These are phyloP conservation scores for Perkinsus chesapeaki DNA, from an alignment of 169 alveolate species.

Conservation along the genomic window DNA sequence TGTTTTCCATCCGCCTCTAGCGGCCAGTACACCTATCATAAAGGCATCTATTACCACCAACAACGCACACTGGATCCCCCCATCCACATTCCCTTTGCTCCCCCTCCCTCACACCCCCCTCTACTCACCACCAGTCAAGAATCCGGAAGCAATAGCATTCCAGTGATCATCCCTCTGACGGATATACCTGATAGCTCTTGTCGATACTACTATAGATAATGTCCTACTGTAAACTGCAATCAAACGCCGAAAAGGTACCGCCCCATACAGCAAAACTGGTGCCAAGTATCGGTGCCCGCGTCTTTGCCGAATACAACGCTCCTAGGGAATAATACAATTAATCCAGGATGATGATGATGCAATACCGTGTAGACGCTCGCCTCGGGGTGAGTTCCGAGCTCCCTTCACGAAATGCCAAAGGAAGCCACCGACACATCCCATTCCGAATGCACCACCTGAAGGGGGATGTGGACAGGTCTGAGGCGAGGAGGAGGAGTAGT, in stretches of 20 bases:
- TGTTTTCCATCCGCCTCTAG: slow-evolving; percentile 42
- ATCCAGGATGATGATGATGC: slow-evolving; percentile 22
- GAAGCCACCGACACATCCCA: slow-evolving; percentile 91
- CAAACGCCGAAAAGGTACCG: slow-evolving; percentile 85
- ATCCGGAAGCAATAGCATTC: slow-evolving; percentile 88
- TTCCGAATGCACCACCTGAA: slow-evolving; percentile 90
- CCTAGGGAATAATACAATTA: slow-evolving; percentile 34
- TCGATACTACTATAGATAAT: neutral
- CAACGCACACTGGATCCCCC: too few species aligned
- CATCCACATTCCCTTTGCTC: slow-evolving; percentile 33
- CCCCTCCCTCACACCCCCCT: slow-evolving; percentile 52
- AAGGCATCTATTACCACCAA: neutral
- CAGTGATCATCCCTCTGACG: slow-evolving; percentile 88
- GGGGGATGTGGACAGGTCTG: neutral
- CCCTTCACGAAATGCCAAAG: slow-evolving; percentile 85
- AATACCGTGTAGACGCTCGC: slow-evolving; percentile 29
- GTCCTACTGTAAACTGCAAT: slow-evolving; percentile 72
- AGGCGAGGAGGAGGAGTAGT: neutral
- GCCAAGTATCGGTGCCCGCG: slow-evolving; percentile 87
- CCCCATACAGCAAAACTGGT: slow-evolving; percentile 94
- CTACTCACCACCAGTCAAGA: slow-evolving; percentile 82
- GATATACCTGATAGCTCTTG: slow-evolving; percentile 19
- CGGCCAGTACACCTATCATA: slow-evolving; percentile 16
- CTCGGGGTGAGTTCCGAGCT: slow-evolving; percentile 79
- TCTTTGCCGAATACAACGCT: slow-evolving; percentile 82